Evolutionary conservation across 495 filamentous ascomycete genomes (phyloP).

Genomic region (Tuber umbilicatum): DNA sequence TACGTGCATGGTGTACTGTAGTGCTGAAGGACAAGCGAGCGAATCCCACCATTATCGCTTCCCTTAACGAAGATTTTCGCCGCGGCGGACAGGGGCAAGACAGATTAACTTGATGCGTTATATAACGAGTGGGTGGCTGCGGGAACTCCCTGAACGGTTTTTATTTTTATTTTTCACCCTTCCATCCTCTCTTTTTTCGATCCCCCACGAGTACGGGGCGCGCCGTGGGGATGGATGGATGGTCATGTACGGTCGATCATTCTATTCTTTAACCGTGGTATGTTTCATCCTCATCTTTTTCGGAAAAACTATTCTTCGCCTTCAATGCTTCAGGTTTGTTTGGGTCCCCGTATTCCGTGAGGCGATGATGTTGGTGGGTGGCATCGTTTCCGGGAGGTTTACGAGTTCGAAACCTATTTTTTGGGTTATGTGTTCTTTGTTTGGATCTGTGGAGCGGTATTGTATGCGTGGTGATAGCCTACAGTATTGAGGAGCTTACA

Average conservation of each 20-base stretch:
- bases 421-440: background rate
- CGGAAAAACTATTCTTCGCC: background rate
- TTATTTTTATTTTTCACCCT: constrained; percentile 5
- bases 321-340: background rate
- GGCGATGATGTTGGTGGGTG: background rate
- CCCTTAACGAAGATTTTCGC: constrained; percentile 7
- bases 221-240: background rate
- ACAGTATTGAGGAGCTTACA: background rate
- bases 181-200: constrained; percentile 6
- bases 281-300: background rate
- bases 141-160: background rate
- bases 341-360: background rate
- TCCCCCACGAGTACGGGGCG: background rate
- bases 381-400: background rate
- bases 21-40: constrained; percentile 13
- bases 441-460: background rate
- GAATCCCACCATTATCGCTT: constrained; percentile 28
- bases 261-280: background rate
- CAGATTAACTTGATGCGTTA: constrained; percentile 8
- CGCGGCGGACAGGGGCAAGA: constrained; percentile 9
- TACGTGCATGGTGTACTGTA: background rate
- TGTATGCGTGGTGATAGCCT: background rate
- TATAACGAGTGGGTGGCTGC: background rate
- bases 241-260: background rate
- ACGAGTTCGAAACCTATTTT: background rate